These are phyloP conservation scores for Mycosarcoma maydis DNA, from an alignment of 1,284 basidiomycete genomes.

Conservation along the genomic window DNA sequence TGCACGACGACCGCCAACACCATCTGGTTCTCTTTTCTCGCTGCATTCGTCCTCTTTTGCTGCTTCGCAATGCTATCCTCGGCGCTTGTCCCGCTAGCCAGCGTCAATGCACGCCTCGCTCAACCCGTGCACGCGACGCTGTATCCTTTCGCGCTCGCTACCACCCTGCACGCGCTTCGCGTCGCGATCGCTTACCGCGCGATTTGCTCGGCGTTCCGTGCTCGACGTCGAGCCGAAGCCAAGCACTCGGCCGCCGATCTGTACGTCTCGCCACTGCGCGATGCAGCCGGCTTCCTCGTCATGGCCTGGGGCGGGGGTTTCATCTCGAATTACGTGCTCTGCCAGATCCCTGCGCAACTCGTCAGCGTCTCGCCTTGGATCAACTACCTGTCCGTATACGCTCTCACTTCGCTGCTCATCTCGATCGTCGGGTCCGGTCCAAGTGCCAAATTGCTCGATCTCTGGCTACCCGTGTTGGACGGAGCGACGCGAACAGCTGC, in stretches of 20 bases:
- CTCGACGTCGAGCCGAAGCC: slow-evolving; percentile 21
- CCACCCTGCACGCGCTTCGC: slow-evolving; percentile 51
- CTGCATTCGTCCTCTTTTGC: background rate
- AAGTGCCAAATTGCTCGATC: slow-evolving; percentile 39
- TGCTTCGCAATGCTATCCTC: slow-evolving; percentile 35
- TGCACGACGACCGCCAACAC: background rate
- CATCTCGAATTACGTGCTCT: slow-evolving; percentile 46
- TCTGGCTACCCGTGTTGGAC: slow-evolving; percentile 48
- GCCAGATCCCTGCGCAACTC: slow-evolving; percentile 50
- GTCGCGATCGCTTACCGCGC: slow-evolving; percentile 52
- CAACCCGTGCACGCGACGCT: slow-evolving; percentile 46
- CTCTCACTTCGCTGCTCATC: slow-evolving; percentile 7
- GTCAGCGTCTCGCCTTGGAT: slow-evolving; percentile 49
- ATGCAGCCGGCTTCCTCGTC: slow-evolving; percentile 55
- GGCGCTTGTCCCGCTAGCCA: slow-evolving; percentile 33
- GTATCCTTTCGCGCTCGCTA: slow-evolving; percentile 51
- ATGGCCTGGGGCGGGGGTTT: slow-evolving; percentile 62
- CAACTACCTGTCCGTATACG: slow-evolving; percentile 56
- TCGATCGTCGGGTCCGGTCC: slow-evolving; percentile 16
- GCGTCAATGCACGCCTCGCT: slow-evolving; percentile 39
- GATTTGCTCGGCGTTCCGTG: slow-evolving; percentile 28
- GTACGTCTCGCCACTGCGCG: slow-evolving; percentile 25
- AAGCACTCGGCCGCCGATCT: slow-evolving; percentile 16
- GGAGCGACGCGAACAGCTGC: slow-evolving; percentile 53
- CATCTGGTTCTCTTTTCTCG: background rate